A percentile compares a stretch with the other conserved stretches of the same genome.
phyloP scores from a whole-genome alignment of 331 rosid genomes.

The Acacia pycnantha region DNA sequence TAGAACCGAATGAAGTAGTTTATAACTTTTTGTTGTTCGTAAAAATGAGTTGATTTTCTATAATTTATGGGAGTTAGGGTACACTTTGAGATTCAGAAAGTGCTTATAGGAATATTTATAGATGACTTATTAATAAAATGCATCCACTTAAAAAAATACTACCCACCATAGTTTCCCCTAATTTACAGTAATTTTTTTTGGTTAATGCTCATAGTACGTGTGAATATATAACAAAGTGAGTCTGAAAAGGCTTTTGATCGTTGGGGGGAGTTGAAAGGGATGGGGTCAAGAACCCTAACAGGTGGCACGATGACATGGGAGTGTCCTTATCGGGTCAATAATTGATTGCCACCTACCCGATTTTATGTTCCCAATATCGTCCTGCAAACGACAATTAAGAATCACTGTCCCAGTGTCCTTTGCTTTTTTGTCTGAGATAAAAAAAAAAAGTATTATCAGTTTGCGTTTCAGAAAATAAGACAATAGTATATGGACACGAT shows the following conservation, averaged over 20 bases:
- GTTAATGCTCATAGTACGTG: not conserved
- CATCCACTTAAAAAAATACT: too few relatives aligned
- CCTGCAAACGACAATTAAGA: not conserved
- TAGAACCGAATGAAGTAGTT: too few relatives aligned
- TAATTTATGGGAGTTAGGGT: too few relatives aligned
- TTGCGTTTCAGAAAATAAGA: not conserved
- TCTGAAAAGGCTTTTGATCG: not conserved
- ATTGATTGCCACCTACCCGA: conserved; percentile 4
- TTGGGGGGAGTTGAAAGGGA: conserved; percentile 16
- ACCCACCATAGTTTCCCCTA: too few relatives aligned
- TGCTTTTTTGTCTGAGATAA: not conserved
- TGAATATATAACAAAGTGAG: not conserved
- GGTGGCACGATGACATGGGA: conserved; percentile 24
- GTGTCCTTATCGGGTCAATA: not conserved
- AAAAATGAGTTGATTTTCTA: too few relatives aligned
- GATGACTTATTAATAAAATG: too few relatives aligned
- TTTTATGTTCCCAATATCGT: not conserved
- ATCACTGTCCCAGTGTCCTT: not conserved
- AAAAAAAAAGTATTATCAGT: not conserved
- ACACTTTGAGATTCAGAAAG: too few relatives aligned
- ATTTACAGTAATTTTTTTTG: too few relatives aligned
- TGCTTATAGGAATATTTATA: too few relatives aligned
- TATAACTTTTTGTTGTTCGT: too few relatives aligned
- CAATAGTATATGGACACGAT: not conserved
- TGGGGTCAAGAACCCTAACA: not conserved